Evolutionary conservation across 2,329 filamentous ascomycete species (phyloP), one percentile per base, ranked within the genome.

Genomic region (Ophiostoma triangulosporum): DNA sequence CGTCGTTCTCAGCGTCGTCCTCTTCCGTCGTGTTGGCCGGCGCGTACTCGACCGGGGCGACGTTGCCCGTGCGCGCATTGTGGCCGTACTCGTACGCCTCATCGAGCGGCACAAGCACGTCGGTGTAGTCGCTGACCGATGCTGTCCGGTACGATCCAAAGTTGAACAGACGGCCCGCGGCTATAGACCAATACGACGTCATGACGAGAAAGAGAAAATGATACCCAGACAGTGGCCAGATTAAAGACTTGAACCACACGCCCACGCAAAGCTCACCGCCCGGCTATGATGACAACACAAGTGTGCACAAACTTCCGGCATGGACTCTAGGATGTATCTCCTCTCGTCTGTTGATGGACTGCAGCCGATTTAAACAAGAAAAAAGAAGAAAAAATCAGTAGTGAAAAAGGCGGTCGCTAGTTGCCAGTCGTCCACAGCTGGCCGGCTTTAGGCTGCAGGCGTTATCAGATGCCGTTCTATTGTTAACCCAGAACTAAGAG

Each of bases 51-150:
- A 66, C 65, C 6, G 64, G 65, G 2, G 64, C 65, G 1, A 31
- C 31, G 3, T 7, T 38, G 8, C 75, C 72, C 9, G 65, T 67
- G 52, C 74, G 68, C 17, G 74, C 73, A 14, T 74, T 73, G 59
- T 78, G 71, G 60, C 74, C 77, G 63, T 80, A 72, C 45, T 74
- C 67, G 63, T 80, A 76, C 0, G 77, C 77, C 59, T 79, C 69
- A 17, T 76, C 73, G 1, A 80, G 68, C 22, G 76, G 70, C 11
- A 80, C 64, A 17, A 79, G 61, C 32, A 78, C 75, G 58, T 72
- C 73, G 24, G 68, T 58, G 59, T 78, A 79, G 63, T 75, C 67
- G 56, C 73, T 64, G 27, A 74, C 70, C 2, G 74, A 75, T 60
- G 76, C 73, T 49, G 65, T n/a, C 15, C 59, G 60, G 20, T 58